phyloP scores from a whole-genome alignment of 208 protist genomes.

The Leishmania amazonensis region DNA sequence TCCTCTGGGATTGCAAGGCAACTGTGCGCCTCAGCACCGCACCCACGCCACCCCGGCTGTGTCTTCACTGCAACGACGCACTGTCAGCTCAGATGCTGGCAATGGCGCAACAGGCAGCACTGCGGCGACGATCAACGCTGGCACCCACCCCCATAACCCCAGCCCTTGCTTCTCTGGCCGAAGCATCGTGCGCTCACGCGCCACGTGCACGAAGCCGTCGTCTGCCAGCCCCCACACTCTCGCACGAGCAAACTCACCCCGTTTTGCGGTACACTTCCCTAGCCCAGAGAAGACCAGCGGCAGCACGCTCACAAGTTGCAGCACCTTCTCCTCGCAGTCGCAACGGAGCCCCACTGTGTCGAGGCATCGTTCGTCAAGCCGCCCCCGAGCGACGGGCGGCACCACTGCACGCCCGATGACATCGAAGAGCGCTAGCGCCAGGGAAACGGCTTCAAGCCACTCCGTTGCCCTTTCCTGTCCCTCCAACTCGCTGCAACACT shows the following conservation, averaged over 20 bases:
- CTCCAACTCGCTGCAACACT: slow-evolving; percentile 9
- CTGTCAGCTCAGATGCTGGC: neutral
- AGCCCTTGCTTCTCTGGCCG: slow-evolving; percentile 20
- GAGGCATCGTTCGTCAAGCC: neutral
- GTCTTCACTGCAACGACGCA: neutral
- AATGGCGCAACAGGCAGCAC: neutral
- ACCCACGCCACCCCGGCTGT: neutral
- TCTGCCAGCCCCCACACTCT: neutral
- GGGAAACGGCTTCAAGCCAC: neutral
- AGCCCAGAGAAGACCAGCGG: neutral
- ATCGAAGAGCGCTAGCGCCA: neutral
- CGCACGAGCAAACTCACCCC: neutral
- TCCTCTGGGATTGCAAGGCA: neutral
- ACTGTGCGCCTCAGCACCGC: slow-evolving; percentile 5
- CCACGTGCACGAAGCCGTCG: slow-evolving; percentile 3
- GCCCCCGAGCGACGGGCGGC: neutral
- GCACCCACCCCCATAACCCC: slow-evolving; percentile 15
- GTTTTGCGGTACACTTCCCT: neutral
- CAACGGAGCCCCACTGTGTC: slow-evolving; percentile 8
- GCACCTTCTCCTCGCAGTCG: neutral
- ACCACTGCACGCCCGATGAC: neutral
- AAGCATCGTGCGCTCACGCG: neutral
- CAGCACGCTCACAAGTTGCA: neutral
- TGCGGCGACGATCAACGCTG: slow-evolving; percentile 23
- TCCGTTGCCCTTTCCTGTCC: slow-evolving; percentile 1